A percentile compares a stretch with the other conserved stretches of the same genome.
These are phyloP conservation scores for Cairneyella variabilis DNA, from an alignment of 495 filamentous ascomycete species.

Conservation along the genomic window DNA sequence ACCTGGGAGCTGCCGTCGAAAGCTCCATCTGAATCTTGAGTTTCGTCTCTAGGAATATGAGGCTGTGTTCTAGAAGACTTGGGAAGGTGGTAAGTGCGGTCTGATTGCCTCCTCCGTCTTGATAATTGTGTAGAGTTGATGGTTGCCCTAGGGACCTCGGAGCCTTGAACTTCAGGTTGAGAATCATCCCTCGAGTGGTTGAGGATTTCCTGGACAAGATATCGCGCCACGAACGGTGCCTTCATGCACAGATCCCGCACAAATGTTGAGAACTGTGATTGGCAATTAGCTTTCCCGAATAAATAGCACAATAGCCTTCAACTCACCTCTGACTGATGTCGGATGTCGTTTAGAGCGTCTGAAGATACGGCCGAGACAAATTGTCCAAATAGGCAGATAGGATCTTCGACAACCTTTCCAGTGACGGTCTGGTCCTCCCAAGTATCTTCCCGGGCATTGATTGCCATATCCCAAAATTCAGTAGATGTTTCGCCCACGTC, in stretches of 20 bases:
- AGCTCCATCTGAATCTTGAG: background rate
- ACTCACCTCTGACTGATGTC: slow-evolving; percentile 12
- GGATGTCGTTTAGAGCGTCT: background rate
- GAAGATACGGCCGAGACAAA: slow-evolving; percentile 17
- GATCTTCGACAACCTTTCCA: slow-evolving; percentile 12
- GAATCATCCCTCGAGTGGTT: background rate
- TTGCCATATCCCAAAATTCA: too few relatives aligned
- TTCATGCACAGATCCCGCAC: slow-evolving; percentile 13
- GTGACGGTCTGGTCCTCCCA: slow-evolving; percentile 7
- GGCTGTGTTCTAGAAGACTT: slow-evolving; percentile 2
- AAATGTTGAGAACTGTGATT: slow-evolving; percentile 16
- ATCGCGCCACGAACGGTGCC: slow-evolving; percentile 12
- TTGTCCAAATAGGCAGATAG: slow-evolving; percentile 11
- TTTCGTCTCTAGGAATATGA: background rate
- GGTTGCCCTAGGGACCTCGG: background rate
- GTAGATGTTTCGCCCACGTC: background rate
- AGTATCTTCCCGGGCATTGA: too few relatives aligned
- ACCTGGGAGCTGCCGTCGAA: background rate
- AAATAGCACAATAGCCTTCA: slow-evolving; percentile 3
- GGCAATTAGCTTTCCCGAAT: slow-evolving; percentile 7
- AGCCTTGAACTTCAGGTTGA: slow-evolving; percentile 2
- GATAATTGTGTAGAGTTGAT: background rate
- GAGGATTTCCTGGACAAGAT: slow-evolving; percentile 17
- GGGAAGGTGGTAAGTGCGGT: slow-evolving; percentile 9
- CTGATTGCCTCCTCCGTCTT: slow-evolving; percentile 3